A percentile compares a stretch with the other conserved stretches of the same genome.
Evolutionary conservation across 2,329 filamentous ascomycete genomes (phyloP).

Genomic region (Penicillium sclerotigenum): DNA sequence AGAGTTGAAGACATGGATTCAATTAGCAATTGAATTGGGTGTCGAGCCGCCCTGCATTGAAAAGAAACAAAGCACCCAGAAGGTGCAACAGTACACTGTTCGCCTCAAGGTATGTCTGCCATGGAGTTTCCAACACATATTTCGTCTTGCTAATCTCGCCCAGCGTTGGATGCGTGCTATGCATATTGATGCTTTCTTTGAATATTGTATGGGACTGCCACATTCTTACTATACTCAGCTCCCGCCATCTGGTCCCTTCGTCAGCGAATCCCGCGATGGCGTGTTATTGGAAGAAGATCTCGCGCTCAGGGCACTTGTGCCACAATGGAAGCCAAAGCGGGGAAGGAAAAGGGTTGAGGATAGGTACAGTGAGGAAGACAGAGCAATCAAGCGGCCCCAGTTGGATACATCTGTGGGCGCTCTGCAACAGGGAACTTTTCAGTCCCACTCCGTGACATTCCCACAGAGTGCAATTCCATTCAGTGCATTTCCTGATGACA

Average conservation of each 20-base stretch:
- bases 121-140: background rate
- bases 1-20: slow-evolving; percentile 90
- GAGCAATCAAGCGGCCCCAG: slow-evolving; percentile 57
- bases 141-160: slow-evolving; percentile 8
- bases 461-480: slow-evolving; percentile 52
- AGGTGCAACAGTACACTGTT: slow-evolving; percentile 92
- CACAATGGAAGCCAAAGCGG: slow-evolving; percentile 64
- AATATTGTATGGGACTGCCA: slow-evolving; percentile 74
- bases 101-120: slow-evolving; percentile 68
- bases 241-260: slow-evolving; percentile 61
- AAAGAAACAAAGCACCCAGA: slow-evolving; percentile 86
- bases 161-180: slow-evolving; percentile 95
- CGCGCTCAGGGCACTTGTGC: slow-evolving; percentile 77
- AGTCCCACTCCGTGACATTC: slow-evolving; percentile 48
- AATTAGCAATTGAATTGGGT: slow-evolving; percentile 80
- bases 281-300: slow-evolving; percentile 85
- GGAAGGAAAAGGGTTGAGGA: slow-evolving; percentile 61
- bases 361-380: slow-evolving; percentile 58
- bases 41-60: slow-evolving; percentile 78
- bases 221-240: slow-evolving; percentile 79
- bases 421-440: slow-evolving; percentile 41
- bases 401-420: slow-evolving; percentile 54
- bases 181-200: slow-evolving; percentile 93
- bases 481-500: slow-evolving; percentile 55
- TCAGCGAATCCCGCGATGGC: slow-evolving; percentile 69